Evolutionary conservation across 768 basidiomycete species (phyloP).

Genomic region (Leccinum barrowsii): DNA sequence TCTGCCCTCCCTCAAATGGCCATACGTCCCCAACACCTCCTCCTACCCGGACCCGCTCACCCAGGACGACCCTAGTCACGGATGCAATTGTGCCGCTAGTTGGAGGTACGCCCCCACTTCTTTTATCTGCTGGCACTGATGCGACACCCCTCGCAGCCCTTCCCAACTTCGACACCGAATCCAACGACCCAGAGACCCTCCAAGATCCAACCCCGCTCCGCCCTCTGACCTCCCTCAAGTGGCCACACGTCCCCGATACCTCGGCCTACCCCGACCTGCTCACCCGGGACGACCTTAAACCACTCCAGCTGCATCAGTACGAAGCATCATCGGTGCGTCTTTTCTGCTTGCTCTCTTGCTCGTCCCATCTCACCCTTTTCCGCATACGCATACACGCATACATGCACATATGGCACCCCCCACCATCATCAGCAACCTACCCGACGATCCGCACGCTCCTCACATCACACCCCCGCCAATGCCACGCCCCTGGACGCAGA

Average conservation of each 20-base stretch:
- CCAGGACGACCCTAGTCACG: too few species aligned
- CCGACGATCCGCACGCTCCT: slow-evolving; percentile 53
- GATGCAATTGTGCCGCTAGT: background rate
- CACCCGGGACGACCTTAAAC: slow-evolving; percentile 80
- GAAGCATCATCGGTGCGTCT: slow-evolving; percentile 65
- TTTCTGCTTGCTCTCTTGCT: slow-evolving; percentile 7
- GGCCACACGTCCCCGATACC: slow-evolving; percentile 55
- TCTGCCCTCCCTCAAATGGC: too few species aligned
- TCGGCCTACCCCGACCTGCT: slow-evolving; percentile 43
- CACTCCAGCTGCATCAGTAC: slow-evolving; percentile 67
- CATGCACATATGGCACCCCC: too few species aligned
- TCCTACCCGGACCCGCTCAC: too few species aligned
- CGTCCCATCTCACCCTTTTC: too few species aligned
- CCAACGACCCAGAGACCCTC: slow-evolving; percentile 10
- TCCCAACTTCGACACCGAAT: background rate
- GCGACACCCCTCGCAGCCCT: background rate
- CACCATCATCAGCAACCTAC: slow-evolving; percentile 55
- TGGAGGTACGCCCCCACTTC: background rate
- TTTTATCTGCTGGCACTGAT: background rate
- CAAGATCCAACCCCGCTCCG: slow-evolving; percentile 46
- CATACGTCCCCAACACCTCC: too few species aligned
- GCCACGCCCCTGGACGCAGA: slow-evolving; percentile 43
- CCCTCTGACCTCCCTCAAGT: slow-evolving; percentile 70
- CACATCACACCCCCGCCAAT: slow-evolving; percentile 41
- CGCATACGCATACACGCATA: too few species aligned